Percentiles rank a stretch among this genome's conserved stretches.
Evolutionary conservation across 306 rosid genomes (phyloP).

Genomic region (Vigna nakashimae): DNA sequence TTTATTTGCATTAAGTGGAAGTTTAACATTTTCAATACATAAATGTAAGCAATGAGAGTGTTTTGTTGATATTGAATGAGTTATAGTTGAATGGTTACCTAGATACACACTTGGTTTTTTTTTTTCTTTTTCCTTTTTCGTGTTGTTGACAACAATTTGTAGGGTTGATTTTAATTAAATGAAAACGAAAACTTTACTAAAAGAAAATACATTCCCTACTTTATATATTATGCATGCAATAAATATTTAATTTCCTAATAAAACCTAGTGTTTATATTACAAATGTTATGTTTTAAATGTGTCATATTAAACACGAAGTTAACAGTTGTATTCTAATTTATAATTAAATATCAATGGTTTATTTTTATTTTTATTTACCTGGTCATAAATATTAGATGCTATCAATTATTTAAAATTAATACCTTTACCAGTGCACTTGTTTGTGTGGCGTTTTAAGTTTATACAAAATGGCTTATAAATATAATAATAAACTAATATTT

Average conservation of each 20-base stretch:
- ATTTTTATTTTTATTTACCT: background rate
- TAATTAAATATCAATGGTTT: background rate
- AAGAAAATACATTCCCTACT: too few species aligned
- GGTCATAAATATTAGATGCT: background rate
- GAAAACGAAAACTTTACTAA: too few species aligned
- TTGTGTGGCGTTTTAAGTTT: background rate
- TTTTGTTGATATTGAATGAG: too few species aligned
- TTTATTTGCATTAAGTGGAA: too few species aligned
- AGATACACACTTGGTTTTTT: too few species aligned
- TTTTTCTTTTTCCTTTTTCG: too few species aligned
- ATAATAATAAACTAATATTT: too few species aligned
- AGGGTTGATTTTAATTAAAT: too few species aligned
- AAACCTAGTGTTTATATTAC: background rate
- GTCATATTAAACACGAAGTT: background rate
- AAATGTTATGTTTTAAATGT: background rate
- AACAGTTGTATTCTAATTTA: background rate
- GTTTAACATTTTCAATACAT: too few species aligned
- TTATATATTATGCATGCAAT: background rate
- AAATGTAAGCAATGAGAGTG: too few species aligned
- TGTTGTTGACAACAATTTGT: background rate
- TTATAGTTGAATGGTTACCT: too few species aligned
- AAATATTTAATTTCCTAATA: background rate
- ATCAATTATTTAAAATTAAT: background rate
- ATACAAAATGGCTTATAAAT: background rate
- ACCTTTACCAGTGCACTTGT: background rate